Base-by-base conservation (phyloP, 176 grass and related monocot genomes). In the Otatea glauca region DNA sequence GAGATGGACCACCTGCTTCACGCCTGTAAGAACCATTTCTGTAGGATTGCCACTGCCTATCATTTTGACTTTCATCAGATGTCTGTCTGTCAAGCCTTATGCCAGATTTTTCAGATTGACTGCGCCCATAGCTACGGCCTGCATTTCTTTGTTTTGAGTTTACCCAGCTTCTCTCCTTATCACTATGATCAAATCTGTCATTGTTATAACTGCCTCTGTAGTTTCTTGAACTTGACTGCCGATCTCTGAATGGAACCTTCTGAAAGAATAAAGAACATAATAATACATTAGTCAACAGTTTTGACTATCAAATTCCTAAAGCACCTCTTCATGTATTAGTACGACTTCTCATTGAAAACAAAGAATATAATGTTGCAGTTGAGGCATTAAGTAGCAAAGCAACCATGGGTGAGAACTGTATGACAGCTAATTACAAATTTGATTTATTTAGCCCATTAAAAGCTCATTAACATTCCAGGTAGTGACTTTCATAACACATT, bases 121-220 rank as follows among this genome's bases (percentile, higher is more conserved):
- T 85, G 45, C 72, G 80, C 5, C 65, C 68, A 68, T 79, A 80
- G 67, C 68, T 82, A 41, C 65, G 75, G 48, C 64, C 79, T n/a
- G 41, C 58, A 76, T 59, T 75, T 61, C 87, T 68, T 68, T 77
- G 79, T 79, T 88, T 92, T 35, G 83, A 61, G 50, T 7, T 86
- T 64, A 78, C 85, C 90, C 90, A 92, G 45, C 86, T 86, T 79
- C 77, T 82, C 78, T 92, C 90, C 77, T 75, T 89, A 69, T 87
- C 83, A 55, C 39, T 53, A 45, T 75, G 78, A 35, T 87, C 83
- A 75, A 54, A 50, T 55, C 74, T 69, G 15, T 92, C 85, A 69
- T 67, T 68, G 32, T 54, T 80, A 77, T 85, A 78, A 73, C 64
- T 84, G n/a, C 83, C 84, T 89, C 90, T 86, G 70, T 92, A 53